phyloP scores from a whole-genome alignment of 1,139 yeast species.

The Candida sanyaensis region DNA sequence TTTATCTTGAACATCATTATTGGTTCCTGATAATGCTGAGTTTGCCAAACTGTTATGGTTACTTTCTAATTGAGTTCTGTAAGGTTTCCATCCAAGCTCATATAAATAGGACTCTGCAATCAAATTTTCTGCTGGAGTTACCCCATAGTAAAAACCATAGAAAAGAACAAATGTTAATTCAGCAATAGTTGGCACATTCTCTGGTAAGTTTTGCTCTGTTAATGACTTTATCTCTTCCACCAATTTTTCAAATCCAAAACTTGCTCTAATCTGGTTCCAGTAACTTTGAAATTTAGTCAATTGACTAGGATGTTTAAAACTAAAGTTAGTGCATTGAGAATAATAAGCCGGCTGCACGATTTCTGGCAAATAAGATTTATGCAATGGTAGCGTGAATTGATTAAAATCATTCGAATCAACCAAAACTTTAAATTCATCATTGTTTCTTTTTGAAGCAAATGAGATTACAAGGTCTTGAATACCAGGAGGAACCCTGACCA shows the following conservation, averaged over 20 bases:
- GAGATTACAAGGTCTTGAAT: slow-evolving; percentile 65
- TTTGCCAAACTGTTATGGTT: slow-evolving; percentile 4
- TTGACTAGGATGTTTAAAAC: slow-evolving; percentile 39
- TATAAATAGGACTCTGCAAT: slow-evolving; percentile 45
- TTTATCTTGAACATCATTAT: slow-evolving; percentile 6
- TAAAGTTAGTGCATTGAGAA: slow-evolving; percentile 20
- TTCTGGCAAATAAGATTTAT: slow-evolving; percentile 43
- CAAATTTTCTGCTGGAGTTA: slow-evolving; percentile 51
- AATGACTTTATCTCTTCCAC: slow-evolving; percentile 31
- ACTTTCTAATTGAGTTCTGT: slow-evolving; percentile 19
- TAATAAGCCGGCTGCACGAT: slow-evolving; percentile 26
- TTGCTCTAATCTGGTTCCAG: slow-evolving; percentile 54
- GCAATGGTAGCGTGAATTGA: slow-evolving; percentile 33
- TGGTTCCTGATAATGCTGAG: slow-evolving; percentile 8
- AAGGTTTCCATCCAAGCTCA: slow-evolving; percentile 49
- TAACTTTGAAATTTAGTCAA: slow-evolving; percentile 38
- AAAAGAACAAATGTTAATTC: slow-evolving; percentile 52
- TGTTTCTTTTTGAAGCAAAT: slow-evolving; percentile 43
- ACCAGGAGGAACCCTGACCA: slow-evolving; percentile 67
- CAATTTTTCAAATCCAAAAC: slow-evolving; percentile 37
- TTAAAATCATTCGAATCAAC: slow-evolving; percentile 26
- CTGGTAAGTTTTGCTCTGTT: slow-evolving; percentile 21
- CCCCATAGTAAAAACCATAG: slow-evolving; percentile 61
- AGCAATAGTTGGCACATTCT: slow-evolving; percentile 23
- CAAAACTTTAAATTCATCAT: slow-evolving; percentile 27